Evolutionary conservation across 257 asterid species (phyloP), one percentile per base, ranked within the genome.

Genomic region (Knoxia roxburghii): DNA sequence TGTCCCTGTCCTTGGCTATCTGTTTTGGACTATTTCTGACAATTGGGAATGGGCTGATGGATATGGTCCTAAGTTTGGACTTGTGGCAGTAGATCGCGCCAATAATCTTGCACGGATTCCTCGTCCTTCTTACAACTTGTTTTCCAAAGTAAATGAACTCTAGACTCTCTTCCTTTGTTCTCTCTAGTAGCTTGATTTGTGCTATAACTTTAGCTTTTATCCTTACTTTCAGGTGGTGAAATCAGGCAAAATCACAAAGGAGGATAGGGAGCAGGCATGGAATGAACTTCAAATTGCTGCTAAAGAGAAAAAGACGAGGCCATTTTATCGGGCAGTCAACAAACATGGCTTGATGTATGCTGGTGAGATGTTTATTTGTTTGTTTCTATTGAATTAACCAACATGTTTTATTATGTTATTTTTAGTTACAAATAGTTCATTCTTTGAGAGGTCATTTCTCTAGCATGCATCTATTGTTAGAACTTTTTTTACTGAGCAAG

Each of bases 21-120:
- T 93, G 72, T 93, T 93, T 76, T 93, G 99, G 99, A 93, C 99
- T 56, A 90, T 88, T 79, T 93, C 99, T 26, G 99, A 93, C 80
- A 93, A 93, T 84, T 93, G 99, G 99, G 99, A 93, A 70, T 93
- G 99, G 99, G 97, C 99, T 51, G 99, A 93, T 77, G 99, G 99
- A 5, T 93, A 93, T 67, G 99, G 99, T 29, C 99, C 99, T 45
- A 93, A 93, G 84, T 93, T 90, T 70, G 99, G 99, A 60, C 78
- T 93, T 74, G 95, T 87, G 43, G 96, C 89, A 48, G 98, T 92
- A 45, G 96, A 92, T 63, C 96, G 98, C 29, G 72, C 71, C 43
- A 86, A 89, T 55, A 79, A 89, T 76, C 97, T 92, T 68, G 94
- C 88, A 9, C 80, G 96, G 68, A 77, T 75, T 49, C 91, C 96